Evolutionary conservation across 208 protist species (phyloP).

Genomic region (Leishmania gerbilli): DNA sequence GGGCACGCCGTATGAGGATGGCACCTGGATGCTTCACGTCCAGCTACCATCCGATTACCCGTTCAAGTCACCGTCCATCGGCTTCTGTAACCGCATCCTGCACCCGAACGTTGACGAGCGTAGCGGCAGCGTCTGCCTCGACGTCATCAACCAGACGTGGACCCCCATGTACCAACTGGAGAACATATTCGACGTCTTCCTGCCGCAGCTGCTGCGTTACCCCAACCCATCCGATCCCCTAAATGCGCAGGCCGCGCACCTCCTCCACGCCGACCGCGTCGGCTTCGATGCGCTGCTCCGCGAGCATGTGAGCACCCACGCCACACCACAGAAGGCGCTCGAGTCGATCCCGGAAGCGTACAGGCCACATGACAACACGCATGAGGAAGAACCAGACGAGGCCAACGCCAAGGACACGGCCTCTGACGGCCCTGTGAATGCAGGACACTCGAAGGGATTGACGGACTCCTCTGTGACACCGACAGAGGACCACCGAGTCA

Average conservation of each 20-base stretch:
- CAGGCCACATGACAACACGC: slow-evolving; percentile 20
- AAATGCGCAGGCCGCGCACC: slow-evolving; percentile 95
- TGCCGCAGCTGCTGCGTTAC: slow-evolving; percentile 98
- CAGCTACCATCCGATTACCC: slow-evolving; percentile 97
- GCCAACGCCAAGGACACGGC: slow-evolving; percentile 8
- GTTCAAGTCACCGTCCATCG: slow-evolving; percentile 98
- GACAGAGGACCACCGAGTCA: slow-evolving; percentile 21
- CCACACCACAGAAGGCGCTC: slow-evolving; percentile 59
- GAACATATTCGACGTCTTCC: slow-evolving; percentile 96
- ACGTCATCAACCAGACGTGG: slow-evolving; percentile 99
- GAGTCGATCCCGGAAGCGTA: slow-evolving; percentile 41
- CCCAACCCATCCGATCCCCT: slow-evolving; percentile 98
- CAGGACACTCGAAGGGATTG: slow-evolving; percentile 12
- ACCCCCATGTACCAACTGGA: slow-evolving; percentile 97
- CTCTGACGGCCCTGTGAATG: slow-evolving; percentile 15
- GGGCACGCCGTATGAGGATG: slow-evolving; percentile 96
- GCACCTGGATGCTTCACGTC: slow-evolving; percentile 97
- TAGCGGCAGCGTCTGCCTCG: slow-evolving; percentile 98
- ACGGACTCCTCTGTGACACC: slow-evolving; percentile 31
- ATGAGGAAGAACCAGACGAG: slow-evolving; percentile 16
- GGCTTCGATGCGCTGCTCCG: slow-evolving; percentile 70
- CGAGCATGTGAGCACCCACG: slow-evolving; percentile 68
- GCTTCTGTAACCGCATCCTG: slow-evolving; percentile 97
- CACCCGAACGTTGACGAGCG: slow-evolving; percentile 98
- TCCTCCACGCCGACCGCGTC: slow-evolving; percentile 91